Evolutionary conservation across 495 filamentous ascomycete species (phyloP), one percentile per base, ranked within the genome.

Genomic region (Hypoxylon lenormandii): DNA sequence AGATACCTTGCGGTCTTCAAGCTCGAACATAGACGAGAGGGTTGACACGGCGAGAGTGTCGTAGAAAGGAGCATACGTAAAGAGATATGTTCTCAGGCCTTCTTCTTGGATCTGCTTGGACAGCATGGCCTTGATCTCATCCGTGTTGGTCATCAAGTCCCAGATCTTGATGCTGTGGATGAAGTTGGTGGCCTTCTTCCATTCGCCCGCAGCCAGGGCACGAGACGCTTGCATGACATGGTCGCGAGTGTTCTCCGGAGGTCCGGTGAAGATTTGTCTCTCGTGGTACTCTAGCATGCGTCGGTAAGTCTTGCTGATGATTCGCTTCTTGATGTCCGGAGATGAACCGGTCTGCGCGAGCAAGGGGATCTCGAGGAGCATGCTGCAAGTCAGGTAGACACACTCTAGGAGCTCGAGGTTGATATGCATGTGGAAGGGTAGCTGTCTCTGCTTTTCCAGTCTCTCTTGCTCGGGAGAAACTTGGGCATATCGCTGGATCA

Each of bases 401-500:
- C 94, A 98, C 79, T 99, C 95, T 3, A 99, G 88, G 26, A 99
- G 87, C 73, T 99, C 95, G 18, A 99, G 86, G 84, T 99, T 99
- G 84, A 99, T 98, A 85, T 99, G 95, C 92, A 97, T 97, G 82
- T 99, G 95, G 87, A 99, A 99, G 43, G 95, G 95, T 62, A 99
- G 85, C 81, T 98, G 95, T 64, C 95, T 88, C 78, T 98, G 95
- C 67, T 93, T 89, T 79, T 99, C 95, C 21, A 98, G 86, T 65
- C 94, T 90, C 80, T 99, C 95, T 78, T 98, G 96, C 82, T 99
- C 95, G 4, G 95, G 96, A 15, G 92, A 92, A 59, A 98, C 94
- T 72, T 95, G 94, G 28, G 88, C 92, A 82, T 91, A 99, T 40
- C 95, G 88, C 82, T 98, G 96, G 67, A 98, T 94, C 84, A 97